Conservation (phyloP, 1,284 basidiomycete genomes). For the Leccinum huronense region DNA sequence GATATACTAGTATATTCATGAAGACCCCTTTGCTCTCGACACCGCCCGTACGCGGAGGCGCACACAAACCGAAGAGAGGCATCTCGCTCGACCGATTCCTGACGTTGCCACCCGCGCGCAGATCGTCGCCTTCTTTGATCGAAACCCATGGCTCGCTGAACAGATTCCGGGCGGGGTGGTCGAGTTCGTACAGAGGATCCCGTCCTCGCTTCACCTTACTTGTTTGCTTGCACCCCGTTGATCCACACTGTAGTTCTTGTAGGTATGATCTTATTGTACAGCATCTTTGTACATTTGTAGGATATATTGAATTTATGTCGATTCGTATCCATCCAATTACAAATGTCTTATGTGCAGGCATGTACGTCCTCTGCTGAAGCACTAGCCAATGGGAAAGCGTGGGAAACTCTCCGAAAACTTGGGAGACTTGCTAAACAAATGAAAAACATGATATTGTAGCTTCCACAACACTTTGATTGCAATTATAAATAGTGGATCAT, state of each 20-base stretch:
- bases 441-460: neutral
- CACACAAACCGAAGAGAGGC: constrained; percentile 46
- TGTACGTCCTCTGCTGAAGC: neutral
- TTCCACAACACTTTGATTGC: neutral
- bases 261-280: too few species aligned
- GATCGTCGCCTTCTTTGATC: constrained; percentile 42
- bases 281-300: too few species aligned
- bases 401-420: neutral
- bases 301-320: too few species aligned
- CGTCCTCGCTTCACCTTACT: too few species aligned
- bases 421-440: neutral
- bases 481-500: neutral
- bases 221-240: too few species aligned
- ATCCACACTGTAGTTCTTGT: too few species aligned
- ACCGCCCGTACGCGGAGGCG: constrained; percentile 39
- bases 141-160: constrained; percentile 42
- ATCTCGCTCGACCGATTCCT: constrained; percentile 55
- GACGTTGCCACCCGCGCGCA: constrained; percentile 56
- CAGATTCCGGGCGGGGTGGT: constrained; percentile 64
- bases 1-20: too few species aligned
- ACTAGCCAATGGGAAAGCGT: neutral
- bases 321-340: too few species aligned
- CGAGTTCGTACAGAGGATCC: constrained; percentile 41
- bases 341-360: too few species aligned
- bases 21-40: constrained; percentile 45